Conservation (phyloP, 2,329 filamentous ascomycete species). For the Cercospora sp. region DNA sequence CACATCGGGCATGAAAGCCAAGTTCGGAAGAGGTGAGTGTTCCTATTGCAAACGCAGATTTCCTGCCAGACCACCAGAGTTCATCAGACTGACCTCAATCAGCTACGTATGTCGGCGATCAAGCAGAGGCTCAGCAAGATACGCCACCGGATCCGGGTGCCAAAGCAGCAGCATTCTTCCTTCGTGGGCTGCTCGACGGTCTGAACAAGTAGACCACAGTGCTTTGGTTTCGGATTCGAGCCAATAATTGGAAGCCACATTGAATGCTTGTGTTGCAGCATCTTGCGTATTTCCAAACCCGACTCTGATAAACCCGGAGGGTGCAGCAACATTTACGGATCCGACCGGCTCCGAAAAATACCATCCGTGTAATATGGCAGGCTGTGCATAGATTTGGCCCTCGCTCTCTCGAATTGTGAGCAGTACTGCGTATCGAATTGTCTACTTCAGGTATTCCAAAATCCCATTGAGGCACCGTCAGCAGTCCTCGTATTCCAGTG, state of each 20-base stretch:
- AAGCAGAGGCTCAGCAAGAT: slow-evolving; percentile 29
- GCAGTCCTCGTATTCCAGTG: too few species aligned
- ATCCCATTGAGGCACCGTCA: too few species aligned
- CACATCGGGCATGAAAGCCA: slow-evolving; percentile 41
- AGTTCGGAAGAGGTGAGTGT: slow-evolving; percentile 38
- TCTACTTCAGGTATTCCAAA: too few species aligned
- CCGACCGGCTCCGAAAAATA: not conserved
- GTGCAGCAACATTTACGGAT: not conserved
- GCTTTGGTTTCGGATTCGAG: not conserved
- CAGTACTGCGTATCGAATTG: not conserved
- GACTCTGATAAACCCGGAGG: not conserved
- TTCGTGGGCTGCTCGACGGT: slow-evolving; percentile 37
- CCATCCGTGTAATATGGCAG: not conserved
- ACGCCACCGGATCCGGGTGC: slow-evolving; percentile 42
- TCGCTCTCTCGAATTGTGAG: not conserved
- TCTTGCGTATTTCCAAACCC: not conserved
- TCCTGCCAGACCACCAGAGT: not conserved
- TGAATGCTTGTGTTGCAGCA: not conserved
- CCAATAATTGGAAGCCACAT: not conserved
- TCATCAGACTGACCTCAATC: not conserved
- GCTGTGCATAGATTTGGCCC: not conserved
- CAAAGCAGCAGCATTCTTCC: slow-evolving; percentile 41
- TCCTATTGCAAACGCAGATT: not conserved
- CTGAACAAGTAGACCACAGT: not conserved
- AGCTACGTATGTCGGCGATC: slow-evolving; percentile 41